Evolutionary conservation across 129 eudicot genomes (phyloP).

Genomic region (Chrysanthemum seticuspe): DNA sequence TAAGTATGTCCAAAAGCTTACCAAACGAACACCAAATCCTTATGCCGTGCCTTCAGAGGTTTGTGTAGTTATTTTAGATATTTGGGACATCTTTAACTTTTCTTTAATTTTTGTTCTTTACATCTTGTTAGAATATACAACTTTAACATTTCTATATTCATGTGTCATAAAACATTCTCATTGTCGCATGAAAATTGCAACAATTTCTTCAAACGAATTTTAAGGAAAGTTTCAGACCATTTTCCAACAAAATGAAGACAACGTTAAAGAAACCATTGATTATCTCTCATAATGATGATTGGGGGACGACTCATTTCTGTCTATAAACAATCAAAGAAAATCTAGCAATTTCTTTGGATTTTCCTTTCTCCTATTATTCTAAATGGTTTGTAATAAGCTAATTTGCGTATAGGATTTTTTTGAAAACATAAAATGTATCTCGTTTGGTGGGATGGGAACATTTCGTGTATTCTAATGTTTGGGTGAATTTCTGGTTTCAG

Average conservation of each 20-base stretch:
- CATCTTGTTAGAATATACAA: not conserved
- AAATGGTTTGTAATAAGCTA: no score
- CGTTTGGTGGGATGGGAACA: not conserved
- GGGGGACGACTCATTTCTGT: not conserved
- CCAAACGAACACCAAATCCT: constrained; percentile 50
- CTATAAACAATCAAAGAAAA: no score
- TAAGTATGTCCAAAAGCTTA: constrained; percentile 61
- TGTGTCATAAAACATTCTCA: not conserved
- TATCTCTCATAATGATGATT: not conserved
- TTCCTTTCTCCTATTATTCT: no score
- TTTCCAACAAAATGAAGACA: not conserved
- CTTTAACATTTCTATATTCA: not conserved
- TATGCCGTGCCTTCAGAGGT: constrained; percentile 69
- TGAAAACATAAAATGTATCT: no score
- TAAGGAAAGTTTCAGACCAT: not conserved
- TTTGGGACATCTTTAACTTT: not conserved
- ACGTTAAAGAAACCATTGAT: not conserved
- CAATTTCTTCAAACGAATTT: not conserved
- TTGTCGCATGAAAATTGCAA: not conserved
- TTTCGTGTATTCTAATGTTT: constrained; percentile 5
- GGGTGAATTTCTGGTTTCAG: constrained; percentile 33
- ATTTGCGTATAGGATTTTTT: no score
- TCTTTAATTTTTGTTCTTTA: not conserved
- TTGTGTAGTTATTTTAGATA: not conserved
- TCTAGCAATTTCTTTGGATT: no score